Evolutionary conservation across 225 moss, liverwort and hornwort species (phyloP).

Genomic region (Marchantia paleacea): DNA sequence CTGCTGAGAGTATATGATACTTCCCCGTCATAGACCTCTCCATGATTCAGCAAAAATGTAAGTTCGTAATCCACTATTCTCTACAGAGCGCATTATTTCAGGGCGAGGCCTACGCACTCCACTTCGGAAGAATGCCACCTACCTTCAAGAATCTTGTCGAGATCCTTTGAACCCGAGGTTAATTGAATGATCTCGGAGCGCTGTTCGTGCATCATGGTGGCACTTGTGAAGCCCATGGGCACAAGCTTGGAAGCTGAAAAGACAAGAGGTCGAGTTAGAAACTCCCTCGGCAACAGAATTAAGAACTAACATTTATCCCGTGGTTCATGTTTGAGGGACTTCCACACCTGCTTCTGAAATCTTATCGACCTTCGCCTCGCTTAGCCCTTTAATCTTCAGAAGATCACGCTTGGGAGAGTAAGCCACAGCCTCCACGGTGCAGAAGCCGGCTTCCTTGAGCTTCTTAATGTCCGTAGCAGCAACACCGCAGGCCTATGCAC

Average conservation of each 20-base stretch:
- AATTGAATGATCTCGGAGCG: constrained; percentile 83
- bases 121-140: not conserved
- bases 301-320: not conserved
- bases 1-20: too few species aligned
- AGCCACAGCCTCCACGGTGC: constrained; percentile 86
- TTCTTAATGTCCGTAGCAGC: constrained; percentile 80
- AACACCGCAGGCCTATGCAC: constrained; percentile 60
- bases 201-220: constrained; percentile 94
- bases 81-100: too few species aligned
- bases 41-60: too few species aligned
- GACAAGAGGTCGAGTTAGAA: not conserved
- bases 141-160: constrained; percentile 77
- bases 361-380: constrained; percentile 90
- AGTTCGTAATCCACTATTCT: too few species aligned
- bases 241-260: constrained; percentile 66
- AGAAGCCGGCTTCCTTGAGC: constrained; percentile 75
- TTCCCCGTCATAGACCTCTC: too few species aligned
- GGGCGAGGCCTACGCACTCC: not conserved
- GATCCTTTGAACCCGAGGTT: constrained; percentile 80
- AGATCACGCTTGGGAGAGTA: constrained; percentile 81
- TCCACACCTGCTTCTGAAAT: constrained; percentile 64
- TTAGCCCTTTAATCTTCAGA: constrained; percentile 80
- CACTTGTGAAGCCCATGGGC: constrained; percentile 94
- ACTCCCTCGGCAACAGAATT: not conserved
- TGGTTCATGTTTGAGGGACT: not conserved